Base-by-base conservation (phyloP, 2,329 filamentous ascomycete genomes). In the Botrytis medusae region DNA sequence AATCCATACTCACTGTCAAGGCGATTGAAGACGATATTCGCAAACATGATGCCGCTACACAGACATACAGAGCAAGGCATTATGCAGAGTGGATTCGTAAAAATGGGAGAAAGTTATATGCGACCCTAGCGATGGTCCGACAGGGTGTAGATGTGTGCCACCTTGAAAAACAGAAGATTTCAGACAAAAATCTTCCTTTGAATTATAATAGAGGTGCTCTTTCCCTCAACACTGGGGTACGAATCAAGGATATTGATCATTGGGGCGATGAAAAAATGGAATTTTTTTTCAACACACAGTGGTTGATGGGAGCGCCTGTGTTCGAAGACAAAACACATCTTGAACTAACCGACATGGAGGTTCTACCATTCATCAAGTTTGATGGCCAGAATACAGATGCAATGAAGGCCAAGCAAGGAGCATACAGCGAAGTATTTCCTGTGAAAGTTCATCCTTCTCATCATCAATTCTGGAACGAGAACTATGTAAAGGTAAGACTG, bases 391-490 rank as follows among this genome's bases (percentile, higher is more conserved):
- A 44, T 9, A 22, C 2, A 12, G 67, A 72, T 18, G 48, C 29
- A 22, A 62, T 59, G n/a, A 18, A 57, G 5, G 18, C 54, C 44
- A 77, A 75, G 62, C 72, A 74, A 63, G 78, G 77, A 4, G 76
- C 75, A 2, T 79, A 75, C 48, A 75, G 78, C 32, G 72, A 75
- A 14, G 77, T 79, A 0, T 79, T 63, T n/a, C 51, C 72, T 8
- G 76, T 77, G 1, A 32, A 62, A 22, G 63, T 78, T 16, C 77
- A 78, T 69, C 72, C 74, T 18, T 73, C 76, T 32, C 78, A 79
- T 69, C 77, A 79, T n/a, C n/a, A 72, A 0, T 75, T 78, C 42
- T 77, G 74, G 72, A 6, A 37, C 54, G 40, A 42, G 9, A 4
- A 18, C n/a, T 32, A 22, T 2, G 5, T 37, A 34, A 9, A 40